Conservation (phyloP, 148 eudicot genomes). For the Camellia lanceoleosa region DNA sequence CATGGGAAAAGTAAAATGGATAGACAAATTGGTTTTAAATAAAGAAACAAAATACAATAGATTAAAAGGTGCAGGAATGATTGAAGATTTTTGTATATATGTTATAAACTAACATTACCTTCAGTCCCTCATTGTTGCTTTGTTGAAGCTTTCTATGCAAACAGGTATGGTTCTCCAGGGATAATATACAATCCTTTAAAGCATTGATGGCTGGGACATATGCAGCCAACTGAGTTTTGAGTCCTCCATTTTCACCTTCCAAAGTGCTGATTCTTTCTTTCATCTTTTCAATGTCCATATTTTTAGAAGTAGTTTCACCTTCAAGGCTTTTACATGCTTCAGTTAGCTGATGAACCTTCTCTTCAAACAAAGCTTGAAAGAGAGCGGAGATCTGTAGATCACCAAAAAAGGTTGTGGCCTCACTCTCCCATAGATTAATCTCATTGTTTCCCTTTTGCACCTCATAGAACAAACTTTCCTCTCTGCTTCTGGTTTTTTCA, state of each 20-base stretch:
- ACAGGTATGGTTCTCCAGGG: constrained; percentile 62
- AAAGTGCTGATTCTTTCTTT: constrained; percentile 45
- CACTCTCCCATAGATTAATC: constrained; percentile 58
- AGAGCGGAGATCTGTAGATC: constrained; percentile 61
- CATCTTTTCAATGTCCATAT: constrained; percentile 41
- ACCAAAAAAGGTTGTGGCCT: constrained; percentile 49
- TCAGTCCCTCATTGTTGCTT: constrained; percentile 27
- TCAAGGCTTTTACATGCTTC: constrained; percentile 49
- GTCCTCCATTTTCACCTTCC: constrained; percentile 70
- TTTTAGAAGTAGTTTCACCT: constrained; percentile 43
- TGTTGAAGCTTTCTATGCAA: constrained; percentile 30
- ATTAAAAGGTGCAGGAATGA: neutral
- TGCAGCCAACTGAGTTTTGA: constrained; percentile 59
- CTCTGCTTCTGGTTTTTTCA: constrained; percentile 32
- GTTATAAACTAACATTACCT: constrained; percentile 43
- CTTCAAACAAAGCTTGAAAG: constrained; percentile 55
- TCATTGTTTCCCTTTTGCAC: constrained; percentile 52
- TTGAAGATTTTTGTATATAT: neutral
- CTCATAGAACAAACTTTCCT: constrained; percentile 36
- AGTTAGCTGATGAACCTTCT: constrained; percentile 65
- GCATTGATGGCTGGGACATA: constrained; percentile 53
- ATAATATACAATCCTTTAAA: constrained; percentile 62
- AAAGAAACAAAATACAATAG: neutral
- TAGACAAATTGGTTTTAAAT: neutral
- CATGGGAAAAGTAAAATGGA: neutral